Evolutionary conservation across 352 stramenopile genomes (phyloP).

Genomic region (Globisporangium yorkense): DNA sequence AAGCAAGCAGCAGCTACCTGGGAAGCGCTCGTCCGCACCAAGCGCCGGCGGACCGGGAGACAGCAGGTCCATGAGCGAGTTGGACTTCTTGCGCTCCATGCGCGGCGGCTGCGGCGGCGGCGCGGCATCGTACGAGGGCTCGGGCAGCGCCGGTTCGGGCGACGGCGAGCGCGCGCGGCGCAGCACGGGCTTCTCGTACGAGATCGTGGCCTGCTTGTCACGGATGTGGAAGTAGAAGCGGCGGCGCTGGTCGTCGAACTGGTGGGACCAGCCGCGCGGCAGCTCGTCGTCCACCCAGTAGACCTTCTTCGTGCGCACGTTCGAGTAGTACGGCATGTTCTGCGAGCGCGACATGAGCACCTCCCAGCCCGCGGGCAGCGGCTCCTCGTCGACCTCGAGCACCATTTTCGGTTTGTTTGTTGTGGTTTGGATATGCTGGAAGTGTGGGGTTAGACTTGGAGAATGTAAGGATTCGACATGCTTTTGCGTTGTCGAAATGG

Average conservation of each 20-base stretch:
- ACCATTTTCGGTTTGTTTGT: conserved; percentile 16
- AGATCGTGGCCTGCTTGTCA: conserved; percentile 60
- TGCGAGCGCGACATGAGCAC: conserved; percentile 77
- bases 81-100: conserved; percentile 58
- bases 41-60: conserved; percentile 46
- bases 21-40: conserved; percentile 21
- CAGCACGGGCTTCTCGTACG: conserved; percentile 71
- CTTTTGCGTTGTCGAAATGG: too few relatives aligned
- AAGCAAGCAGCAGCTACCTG: conserved; percentile 15
- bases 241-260: conserved; percentile 59
- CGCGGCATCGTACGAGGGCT: conserved; percentile 32
- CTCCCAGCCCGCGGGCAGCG: conserved; percentile 66
- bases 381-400: conserved; percentile 50
- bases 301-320: conserved; percentile 64
- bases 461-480: too few relatives aligned
- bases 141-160: conserved; percentile 31
- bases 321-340: conserved; percentile 85
- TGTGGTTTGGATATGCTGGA: too few relatives aligned
- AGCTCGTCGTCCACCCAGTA: conserved; percentile 84
- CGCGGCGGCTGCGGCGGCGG: conserved; percentile 11
- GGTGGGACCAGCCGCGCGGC: conserved; percentile 70
- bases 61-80: conserved; percentile 72
- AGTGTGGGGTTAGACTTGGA: too few relatives aligned
- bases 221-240: conserved; percentile 75
- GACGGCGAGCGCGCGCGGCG: conserved; percentile 11